These are phyloP conservation scores for Starmera pachycereana DNA, from an alignment of 805 yeast genomes.

Conservation along the genomic window DNA sequence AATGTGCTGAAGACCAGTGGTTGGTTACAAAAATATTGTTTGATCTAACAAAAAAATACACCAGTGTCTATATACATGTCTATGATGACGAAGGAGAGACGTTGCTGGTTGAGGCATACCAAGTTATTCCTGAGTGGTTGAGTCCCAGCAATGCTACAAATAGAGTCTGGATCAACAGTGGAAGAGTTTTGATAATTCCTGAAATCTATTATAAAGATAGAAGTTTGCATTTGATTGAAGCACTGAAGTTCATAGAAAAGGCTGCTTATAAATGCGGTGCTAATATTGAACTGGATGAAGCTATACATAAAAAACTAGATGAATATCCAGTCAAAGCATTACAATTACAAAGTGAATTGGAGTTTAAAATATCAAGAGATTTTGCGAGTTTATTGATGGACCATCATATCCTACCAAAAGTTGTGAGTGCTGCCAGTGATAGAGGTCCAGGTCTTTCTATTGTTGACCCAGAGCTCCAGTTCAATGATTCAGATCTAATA, in stretches of 20 bases:
- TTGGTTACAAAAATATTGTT: conserved; percentile 31
- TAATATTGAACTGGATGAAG: conserved; percentile 12
- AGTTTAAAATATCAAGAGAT: conserved; percentile 8
- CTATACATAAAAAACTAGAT: conserved; percentile 9
- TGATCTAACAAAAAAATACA: conserved; percentile 23
- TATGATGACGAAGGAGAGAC: conserved; percentile 51
- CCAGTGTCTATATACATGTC: conserved; percentile 31
- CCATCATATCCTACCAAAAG: conserved; percentile 2
- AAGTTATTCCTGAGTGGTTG: conserved; percentile 36
- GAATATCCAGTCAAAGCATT: conserved; percentile 23
- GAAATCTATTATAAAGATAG: conserved; percentile 22
- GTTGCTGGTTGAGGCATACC: conserved; percentile 38
- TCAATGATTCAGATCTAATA: conserved; percentile 4
- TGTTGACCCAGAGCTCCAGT: not conserved
- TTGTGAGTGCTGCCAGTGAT: conserved; percentile 1
- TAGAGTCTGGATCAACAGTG: conserved; percentile 42
- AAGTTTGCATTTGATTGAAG: conserved; percentile 27
- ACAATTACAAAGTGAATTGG: conserved; percentile 10
- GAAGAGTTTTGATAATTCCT: conserved; percentile 30
- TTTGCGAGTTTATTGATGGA: conserved; percentile 12
- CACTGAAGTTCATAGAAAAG: conserved; percentile 28
- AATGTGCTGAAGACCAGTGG: conserved; percentile 33
- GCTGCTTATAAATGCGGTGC: conserved; percentile 26
- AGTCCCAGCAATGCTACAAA: conserved; percentile 36
- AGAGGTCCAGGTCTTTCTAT: conserved; percentile 1